Evolutionary conservation across 116 monocot genomes (phyloP), one percentile per base, ranked within the genome.

Genomic region (Papilionanthe hybrid): DNA sequence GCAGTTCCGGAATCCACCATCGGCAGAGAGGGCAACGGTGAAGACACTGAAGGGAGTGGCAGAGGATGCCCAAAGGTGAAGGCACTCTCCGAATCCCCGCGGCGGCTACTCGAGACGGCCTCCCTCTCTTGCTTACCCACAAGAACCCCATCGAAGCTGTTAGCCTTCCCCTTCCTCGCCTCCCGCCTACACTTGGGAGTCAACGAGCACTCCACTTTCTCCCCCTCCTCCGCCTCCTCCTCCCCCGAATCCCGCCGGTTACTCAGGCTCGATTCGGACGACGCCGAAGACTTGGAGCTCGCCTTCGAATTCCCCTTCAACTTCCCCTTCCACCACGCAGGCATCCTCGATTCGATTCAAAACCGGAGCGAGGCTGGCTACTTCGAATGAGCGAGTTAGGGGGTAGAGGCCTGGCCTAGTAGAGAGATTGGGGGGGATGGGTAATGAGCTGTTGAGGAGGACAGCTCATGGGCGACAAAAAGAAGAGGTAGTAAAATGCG

Each of bases 281-380:
- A 18, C 20, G 44, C n/a, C 44, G 20, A 17, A 42, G 73, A 72
- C 76, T 53, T 76, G 1, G 85, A 28, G 76, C 50, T 63, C 43
- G 18, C 15, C 27, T 22, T 74, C 8, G 81, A 73, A 29, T 84
- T 90, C 2, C 81, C 79, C 56, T 78, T 78, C 47, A 13, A 10
- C 41, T 77, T 87, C 37, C 81, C 79, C 53, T 77, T 75, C 86
- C 86, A 89, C 89, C 89, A 89, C 1, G 84, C 44, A 74, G 86
- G 87, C 90, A 85, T 85, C 60, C 55, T 77, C 22, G 27, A 42
- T 53, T 49, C 6, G 53, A 25, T 48, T 48, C 48, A 13, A 53
- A 53, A 37, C 25, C 22, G 17, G 25, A 20, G 42, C 42, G 28
- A 66, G 63, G 60, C 66, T 12, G 74, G 60, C 53, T 12, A 72